phyloP scores from a whole-genome alignment of 2,329 filamentous ascomycete species.

The Mycosphaerella sp. region DNA sequence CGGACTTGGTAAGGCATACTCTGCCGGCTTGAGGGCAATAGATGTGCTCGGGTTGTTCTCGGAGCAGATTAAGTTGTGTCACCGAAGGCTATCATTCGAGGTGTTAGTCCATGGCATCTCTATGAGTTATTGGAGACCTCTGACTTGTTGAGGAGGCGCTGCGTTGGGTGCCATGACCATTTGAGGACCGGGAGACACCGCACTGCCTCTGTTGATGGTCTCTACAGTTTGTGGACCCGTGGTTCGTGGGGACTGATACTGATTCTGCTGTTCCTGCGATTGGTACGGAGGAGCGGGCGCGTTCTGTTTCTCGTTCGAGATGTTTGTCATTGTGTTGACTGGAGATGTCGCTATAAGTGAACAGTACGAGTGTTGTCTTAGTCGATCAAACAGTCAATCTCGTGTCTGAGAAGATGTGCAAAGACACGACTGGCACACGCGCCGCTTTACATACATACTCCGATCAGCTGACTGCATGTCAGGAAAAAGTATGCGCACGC shows the following conservation, averaged over 20 bases:
- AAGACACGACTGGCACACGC: background rate
- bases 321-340: background rate
- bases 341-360: background rate
- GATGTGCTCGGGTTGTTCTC: constrained; percentile 8
- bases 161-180: constrained; percentile 11
- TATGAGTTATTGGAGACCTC: background rate
- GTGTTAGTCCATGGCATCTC: background rate
- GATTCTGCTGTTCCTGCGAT: background rate
- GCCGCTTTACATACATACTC: background rate
- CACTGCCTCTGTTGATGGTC: constrained; percentile 4
- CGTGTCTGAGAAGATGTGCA: background rate
- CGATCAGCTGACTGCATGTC: background rate
- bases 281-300: constrained; percentile 2
- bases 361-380: background rate
- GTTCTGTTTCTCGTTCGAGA: background rate
- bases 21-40: constrained; percentile 7
- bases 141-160: constrained; percentile 8
- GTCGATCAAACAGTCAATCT: background rate
- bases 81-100: background rate
- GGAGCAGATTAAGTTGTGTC: constrained; percentile 7
- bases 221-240: background rate
- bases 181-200: constrained; percentile 3
- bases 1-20: constrained; percentile 6
- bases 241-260: background rate
- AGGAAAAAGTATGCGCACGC: background rate